Evolutionary conservation across 768 basidiomycete species (phyloP).

Genomic region (Crucibulum laeve): DNA sequence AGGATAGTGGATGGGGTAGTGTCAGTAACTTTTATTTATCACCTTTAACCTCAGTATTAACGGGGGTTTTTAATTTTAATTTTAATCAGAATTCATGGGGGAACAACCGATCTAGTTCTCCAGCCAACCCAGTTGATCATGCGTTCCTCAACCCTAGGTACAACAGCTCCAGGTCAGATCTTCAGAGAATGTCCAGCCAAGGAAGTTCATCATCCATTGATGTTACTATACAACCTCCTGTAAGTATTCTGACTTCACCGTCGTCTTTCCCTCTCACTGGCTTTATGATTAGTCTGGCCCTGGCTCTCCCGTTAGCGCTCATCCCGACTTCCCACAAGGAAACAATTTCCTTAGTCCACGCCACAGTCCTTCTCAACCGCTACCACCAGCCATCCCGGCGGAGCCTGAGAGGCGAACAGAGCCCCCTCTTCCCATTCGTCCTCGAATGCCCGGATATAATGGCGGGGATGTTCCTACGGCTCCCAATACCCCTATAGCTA

Average conservation of each 20-base stretch:
- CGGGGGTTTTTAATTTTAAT: too few species aligned
- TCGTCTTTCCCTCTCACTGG: not conserved
- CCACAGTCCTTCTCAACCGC: constrained; percentile 3
- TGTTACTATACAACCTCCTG: constrained; percentile 16
- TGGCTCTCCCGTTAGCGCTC: constrained; percentile 6
- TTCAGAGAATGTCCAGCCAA: constrained; percentile 7
- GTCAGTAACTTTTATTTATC: too few species aligned
- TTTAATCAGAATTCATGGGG: too few species aligned
- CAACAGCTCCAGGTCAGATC: not conserved
- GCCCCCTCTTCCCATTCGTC: not conserved
- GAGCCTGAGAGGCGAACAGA: not conserved
- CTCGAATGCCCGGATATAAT: constrained; percentile 1
- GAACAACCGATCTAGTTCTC: too few species aligned
- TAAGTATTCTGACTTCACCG: constrained; percentile 8
- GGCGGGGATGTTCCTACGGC: constrained; percentile 6
- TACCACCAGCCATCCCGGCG: not conserved
- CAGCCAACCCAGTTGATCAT: too few species aligned
- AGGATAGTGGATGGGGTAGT: too few species aligned
- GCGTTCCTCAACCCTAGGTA: too few species aligned
- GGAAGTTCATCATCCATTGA: constrained; percentile 14
- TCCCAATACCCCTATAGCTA: constrained; percentile 13
- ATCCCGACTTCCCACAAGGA: not conserved
- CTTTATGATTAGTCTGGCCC: constrained; percentile 11
- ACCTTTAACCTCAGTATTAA: too few species aligned
- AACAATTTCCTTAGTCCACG: constrained; percentile 8